phyloP scores from a whole-genome alignment of 495 filamentous ascomycete genomes.

The Daldinia loculata region DNA sequence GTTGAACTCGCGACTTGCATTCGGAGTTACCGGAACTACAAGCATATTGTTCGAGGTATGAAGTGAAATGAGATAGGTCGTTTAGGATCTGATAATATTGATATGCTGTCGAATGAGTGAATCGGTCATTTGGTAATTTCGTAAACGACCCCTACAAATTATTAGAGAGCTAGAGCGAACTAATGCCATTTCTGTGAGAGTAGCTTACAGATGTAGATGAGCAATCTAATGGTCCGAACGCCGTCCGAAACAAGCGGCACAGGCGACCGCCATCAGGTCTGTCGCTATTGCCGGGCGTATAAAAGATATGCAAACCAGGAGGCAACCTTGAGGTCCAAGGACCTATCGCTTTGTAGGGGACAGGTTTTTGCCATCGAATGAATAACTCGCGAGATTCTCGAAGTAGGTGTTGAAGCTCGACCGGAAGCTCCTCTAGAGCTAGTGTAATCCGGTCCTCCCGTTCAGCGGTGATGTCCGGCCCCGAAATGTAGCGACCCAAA shows the following conservation, averaged over 20 bases:
- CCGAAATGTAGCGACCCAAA: constrained; percentile 56
- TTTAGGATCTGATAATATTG: constrained; percentile 75
- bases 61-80: constrained; percentile 62
- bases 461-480: constrained; percentile 67
- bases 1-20: constrained; percentile 46
- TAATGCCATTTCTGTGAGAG: constrained; percentile 10
- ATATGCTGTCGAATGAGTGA: constrained; percentile 68
- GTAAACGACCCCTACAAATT: constrained; percentile 71
- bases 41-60: constrained; percentile 64
- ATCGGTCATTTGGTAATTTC: constrained; percentile 67
- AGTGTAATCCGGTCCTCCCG: constrained; percentile 85
- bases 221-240: constrained; percentile 70
- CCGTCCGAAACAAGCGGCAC: constrained; percentile 67
- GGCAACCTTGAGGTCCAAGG: constrained; percentile 79
- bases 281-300: constrained; percentile 64
- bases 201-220: constrained; percentile 42
- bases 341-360: constrained; percentile 63
- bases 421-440: constrained; percentile 74
- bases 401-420: constrained; percentile 71
- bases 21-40: constrained; percentile 57
- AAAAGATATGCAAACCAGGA: constrained; percentile 85
- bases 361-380: constrained; percentile 76
- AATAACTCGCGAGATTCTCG: constrained; percentile 75
- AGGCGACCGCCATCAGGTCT: constrained; percentile 58
- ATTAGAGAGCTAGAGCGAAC: constrained; percentile 18